Percentiles rank a stretch among this genome's conserved stretches.
Evolutionary conservation across 106 monocot genomes (phyloP).

Genomic region (Amphibolis antarctica): DNA sequence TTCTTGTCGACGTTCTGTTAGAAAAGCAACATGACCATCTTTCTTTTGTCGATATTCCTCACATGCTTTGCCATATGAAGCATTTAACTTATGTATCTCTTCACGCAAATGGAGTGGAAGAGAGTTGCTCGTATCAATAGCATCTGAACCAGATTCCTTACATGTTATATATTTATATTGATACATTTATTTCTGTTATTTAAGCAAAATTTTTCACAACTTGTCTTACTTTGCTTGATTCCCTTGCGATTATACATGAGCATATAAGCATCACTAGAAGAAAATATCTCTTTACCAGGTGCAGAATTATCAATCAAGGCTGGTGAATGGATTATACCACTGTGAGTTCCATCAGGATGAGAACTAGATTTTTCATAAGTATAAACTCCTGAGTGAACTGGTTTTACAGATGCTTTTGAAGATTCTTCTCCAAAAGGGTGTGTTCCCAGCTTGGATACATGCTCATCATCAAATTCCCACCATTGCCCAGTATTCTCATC

Average conservation of each 20-base stretch:
- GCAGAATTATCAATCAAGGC: not conserved
- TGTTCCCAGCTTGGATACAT: constrained; percentile 63
- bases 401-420: constrained; percentile 27
- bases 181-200: constrained; percentile 4
- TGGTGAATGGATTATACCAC: not conserved
- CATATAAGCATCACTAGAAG: constrained; percentile 97
- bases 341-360: constrained; percentile 32
- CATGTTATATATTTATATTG: constrained; percentile 4
- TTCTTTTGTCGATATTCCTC: constrained; percentile 64
- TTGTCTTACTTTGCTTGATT: constrained; percentile 10
- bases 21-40: constrained; percentile 38
- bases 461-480: constrained; percentile 99
- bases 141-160: not conserved
- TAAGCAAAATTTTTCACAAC: not conserved
- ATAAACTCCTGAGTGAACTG: constrained; percentile 7
- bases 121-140: constrained; percentile 9
- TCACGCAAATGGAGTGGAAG: constrained; percentile 54
- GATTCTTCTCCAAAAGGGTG: constrained; percentile 67
- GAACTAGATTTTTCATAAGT: constrained; percentile 4
- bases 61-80: constrained; percentile 39
- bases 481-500: constrained; percentile 69
- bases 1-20: constrained; percentile 67
- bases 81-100: constrained; percentile 58
- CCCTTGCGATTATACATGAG: constrained; percentile 61
- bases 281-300: constrained; percentile 47